These are phyloP conservation scores for Smallanthus sonchifolius DNA, from an alignment of 129 eudicot genomes.

Conservation along the genomic window DNA sequence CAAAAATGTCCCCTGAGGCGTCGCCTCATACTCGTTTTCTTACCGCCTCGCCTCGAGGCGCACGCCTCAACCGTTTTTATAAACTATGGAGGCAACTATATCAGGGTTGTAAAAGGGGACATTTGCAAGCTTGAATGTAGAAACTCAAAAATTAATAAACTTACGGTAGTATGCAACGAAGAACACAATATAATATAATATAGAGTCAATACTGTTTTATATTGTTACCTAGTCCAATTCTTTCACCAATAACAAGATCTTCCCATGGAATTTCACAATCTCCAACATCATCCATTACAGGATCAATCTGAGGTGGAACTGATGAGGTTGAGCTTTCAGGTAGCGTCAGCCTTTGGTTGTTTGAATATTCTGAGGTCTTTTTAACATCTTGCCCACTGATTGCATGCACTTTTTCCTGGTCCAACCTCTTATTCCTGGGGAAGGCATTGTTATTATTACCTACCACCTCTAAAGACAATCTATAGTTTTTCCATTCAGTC, in stretches of 20 bases:
- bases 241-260: constrained; percentile 90
- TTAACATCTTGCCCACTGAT: constrained; percentile 29
- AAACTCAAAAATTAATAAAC: neutral
- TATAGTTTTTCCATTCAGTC: constrained; percentile 40
- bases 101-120: neutral
- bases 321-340: constrained; percentile 44
- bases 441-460: constrained; percentile 25
- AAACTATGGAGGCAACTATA: constrained; percentile 12
- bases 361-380: constrained; percentile 28
- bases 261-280: constrained; percentile 99
- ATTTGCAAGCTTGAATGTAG: neutral
- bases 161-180: neutral
- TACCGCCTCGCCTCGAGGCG: no score
- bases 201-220: neutral
- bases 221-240: constrained; percentile 87
- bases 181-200: neutral
- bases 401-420: constrained; percentile 23
- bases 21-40: no score
- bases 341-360: constrained; percentile 33
- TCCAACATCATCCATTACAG: constrained; percentile 84
- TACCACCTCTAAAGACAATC: constrained; percentile 40
- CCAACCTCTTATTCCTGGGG: constrained; percentile 28
- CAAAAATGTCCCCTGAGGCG: no score
- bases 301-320: constrained; percentile 44
- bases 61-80: no score